Percentiles rank a stretch among this genome's conserved stretches.
Conservation (phyloP, 2,329 filamentous ascomycete genomes). For the Cladosporium colombiae region DNA sequence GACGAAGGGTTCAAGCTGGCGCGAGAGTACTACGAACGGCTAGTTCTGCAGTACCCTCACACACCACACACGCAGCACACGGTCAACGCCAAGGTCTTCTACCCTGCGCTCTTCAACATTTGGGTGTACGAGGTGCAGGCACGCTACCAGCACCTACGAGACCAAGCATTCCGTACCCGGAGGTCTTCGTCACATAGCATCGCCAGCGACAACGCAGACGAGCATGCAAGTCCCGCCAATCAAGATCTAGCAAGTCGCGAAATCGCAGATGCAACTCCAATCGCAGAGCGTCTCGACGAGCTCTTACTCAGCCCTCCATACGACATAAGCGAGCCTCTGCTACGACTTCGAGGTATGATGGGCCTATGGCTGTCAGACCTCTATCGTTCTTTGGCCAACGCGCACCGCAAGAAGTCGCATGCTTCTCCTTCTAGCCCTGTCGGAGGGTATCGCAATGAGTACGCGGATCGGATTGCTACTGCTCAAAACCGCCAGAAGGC, state of each 20-base stretch:
- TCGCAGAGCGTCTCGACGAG: conserved; percentile 70
- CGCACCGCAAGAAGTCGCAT: background rate
- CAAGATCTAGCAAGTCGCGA: conserved; percentile 40
- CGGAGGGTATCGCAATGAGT: background rate
- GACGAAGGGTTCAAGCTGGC: conserved; percentile 57
- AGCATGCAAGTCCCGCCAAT: background rate
- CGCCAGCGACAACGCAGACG: conserved; percentile 22
- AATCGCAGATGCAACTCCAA: conserved; percentile 59
- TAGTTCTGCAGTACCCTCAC: conserved; percentile 77
- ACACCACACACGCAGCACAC: conserved; percentile 60
- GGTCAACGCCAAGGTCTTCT: conserved; percentile 73
- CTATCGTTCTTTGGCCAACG: conserved; percentile 21
- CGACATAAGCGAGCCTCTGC: conserved; percentile 64
- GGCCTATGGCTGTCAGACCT: conserved; percentile 76
- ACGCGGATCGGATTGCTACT: conserved; percentile 1
- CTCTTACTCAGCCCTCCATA: conserved; percentile 71
- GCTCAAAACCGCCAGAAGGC: conserved; percentile 13
- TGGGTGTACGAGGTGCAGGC: conserved; percentile 76
- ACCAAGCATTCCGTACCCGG: background rate
- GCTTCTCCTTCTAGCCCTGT: background rate
- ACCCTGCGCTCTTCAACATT: conserved; percentile 75
- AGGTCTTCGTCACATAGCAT: conserved; percentile 27
- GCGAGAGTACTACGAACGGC: conserved; percentile 71
- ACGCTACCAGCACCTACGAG: conserved; percentile 53
- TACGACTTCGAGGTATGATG: conserved; percentile 72